Evolutionary conservation across 139 green algal species (phyloP), one percentile per base, ranked within the genome.

Genomic region (Gonium pectorale): DNA sequence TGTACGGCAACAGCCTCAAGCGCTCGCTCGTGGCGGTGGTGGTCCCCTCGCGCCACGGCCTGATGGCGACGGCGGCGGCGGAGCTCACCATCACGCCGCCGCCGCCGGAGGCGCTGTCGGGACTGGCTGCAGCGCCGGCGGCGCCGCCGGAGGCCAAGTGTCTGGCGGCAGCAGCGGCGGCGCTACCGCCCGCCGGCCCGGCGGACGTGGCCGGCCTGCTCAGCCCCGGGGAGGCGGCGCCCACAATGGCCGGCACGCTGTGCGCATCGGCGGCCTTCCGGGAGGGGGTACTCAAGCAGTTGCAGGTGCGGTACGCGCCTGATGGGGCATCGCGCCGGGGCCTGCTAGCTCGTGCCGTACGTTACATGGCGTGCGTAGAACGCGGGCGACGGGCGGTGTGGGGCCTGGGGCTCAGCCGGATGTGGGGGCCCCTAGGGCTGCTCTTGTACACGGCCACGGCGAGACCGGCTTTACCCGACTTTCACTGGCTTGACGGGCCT

Each of bases 1-100:
- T 98, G 80, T 97, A 98, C 83, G 96, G 96, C 74, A 95, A 95
- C 37, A 89, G 92, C 40, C 81, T 95, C 71, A 38, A 44, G 41
- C 86, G 44, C 46, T 69, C 64, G 33, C 89, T 99, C 78, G 94
- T 99, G 78, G 95, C 93, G 24, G 94, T 99, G 73, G 95, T 96
- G 66, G 94, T 99, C 70, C 97, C 97, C 29, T 87, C 94, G 43
- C 86, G 94, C 85, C 62, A 80, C 37, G 67, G 75, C 43, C 60
- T 95, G 17, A 71, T 86, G 83, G 22, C 74, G 21, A 93, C 89
- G 90, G 94, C 91, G 31, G 79, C 81, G 41, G 68, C 81, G 56
- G 6, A 19, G 33, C 8, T 64, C 46, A 26, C 35, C 15, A 64
- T 64, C 5, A 46, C 27, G 13, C 31, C 33, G 46, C 62, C 62